Base-by-base conservation (phyloP, 1,139 yeast genomes). In the Yamadazyma oceani region DNA sequence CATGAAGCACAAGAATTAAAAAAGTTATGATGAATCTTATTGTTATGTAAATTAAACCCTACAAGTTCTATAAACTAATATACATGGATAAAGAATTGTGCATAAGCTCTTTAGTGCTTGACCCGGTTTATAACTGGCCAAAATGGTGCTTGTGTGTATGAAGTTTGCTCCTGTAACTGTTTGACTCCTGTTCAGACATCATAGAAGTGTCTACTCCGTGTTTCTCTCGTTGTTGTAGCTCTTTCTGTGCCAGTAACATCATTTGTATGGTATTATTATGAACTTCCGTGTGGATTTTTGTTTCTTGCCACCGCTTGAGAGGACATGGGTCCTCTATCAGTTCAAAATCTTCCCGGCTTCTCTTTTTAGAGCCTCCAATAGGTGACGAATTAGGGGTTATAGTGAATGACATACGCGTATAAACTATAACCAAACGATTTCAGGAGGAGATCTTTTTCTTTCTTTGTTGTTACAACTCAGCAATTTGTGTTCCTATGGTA, bases 201-300 rank as follows among this genome's bases (percentile, higher is more conserved):
- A 13, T n/a, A n/a, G n/a, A n/a, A n/a, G n/a, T n/a, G n/a, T n/a
- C n/a, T n/a, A n/a, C n/a, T n/a, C n/a, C n/a, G n/a, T n/a, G 24
- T 22, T 26, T 19, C 32, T 31, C 33, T 27, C 33, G 32, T 32
- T 16, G 30, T 16, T 48, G 51, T 29, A 45, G 44, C 34, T 48
- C 34, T 48, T 43, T 29, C 35, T 42, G 65, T 0, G 64, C 57
- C 12, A 50, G 42, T 60, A 67, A 54, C 55, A 67, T 45, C 49
- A 66, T 43, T 12, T 54, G 42, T 1, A 67, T 57, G 0, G 73
- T 67, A 23, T 48, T 43, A 8, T 49, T 37, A 39, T 67, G 73
- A 5, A 48, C 48, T 28, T 65, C 67, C 8, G 63, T 46, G 37
- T 57, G 65, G 21, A 67, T 66, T 36, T 49, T 51, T 9, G 44